phyloP scores from a whole-genome alignment of 2,329 filamentous ascomycete species.

The Hypoxylon rubiginosum region DNA sequence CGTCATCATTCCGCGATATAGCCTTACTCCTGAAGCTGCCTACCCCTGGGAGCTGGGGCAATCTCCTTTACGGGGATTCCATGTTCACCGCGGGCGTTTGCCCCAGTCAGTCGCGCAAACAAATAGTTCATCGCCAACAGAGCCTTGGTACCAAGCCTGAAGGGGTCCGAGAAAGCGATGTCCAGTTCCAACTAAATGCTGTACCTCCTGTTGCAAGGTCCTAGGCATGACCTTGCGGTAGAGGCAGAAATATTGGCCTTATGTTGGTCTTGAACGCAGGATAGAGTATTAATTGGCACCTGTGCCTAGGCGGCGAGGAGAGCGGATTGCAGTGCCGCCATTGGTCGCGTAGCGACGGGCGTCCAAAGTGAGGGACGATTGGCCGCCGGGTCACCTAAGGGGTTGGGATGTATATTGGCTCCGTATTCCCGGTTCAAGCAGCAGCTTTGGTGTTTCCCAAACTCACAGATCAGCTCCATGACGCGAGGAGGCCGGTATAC shows the following conservation, averaged over 20 bases:
- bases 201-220: not conserved
- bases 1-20: slow-evolving; percentile 24
- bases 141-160: not conserved
- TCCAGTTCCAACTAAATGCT: not conserved
- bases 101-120: slow-evolving; percentile 27
- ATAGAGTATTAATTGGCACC: slow-evolving; percentile 20
- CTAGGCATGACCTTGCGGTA: slow-evolving; percentile 15
- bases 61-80: not conserved
- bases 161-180: not conserved
- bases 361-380: slow-evolving; percentile 16
- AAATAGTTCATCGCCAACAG: slow-evolving; percentile 3
- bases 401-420: slow-evolving; percentile 10
- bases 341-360: slow-evolving; percentile 28
- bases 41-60: slow-evolving; percentile 7
- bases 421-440: slow-evolving; percentile 24
- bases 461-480: slow-evolving; percentile 17
- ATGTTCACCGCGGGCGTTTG: slow-evolving; percentile 24
- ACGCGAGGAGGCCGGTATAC: slow-evolving; percentile 23
- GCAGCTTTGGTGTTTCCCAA: slow-evolving; percentile 24
- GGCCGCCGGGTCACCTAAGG: slow-evolving; percentile 5
- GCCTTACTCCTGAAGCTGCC: slow-evolving; percentile 11
- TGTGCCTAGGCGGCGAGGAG: slow-evolving; percentile 34
- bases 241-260: slow-evolving; percentile 1
- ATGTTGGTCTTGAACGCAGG: slow-evolving; percentile 17
- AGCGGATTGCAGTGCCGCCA: slow-evolving; percentile 3